phyloP scores from a whole-genome alignment of 331 rosid species.

The Cydonia oblonga region DNA sequence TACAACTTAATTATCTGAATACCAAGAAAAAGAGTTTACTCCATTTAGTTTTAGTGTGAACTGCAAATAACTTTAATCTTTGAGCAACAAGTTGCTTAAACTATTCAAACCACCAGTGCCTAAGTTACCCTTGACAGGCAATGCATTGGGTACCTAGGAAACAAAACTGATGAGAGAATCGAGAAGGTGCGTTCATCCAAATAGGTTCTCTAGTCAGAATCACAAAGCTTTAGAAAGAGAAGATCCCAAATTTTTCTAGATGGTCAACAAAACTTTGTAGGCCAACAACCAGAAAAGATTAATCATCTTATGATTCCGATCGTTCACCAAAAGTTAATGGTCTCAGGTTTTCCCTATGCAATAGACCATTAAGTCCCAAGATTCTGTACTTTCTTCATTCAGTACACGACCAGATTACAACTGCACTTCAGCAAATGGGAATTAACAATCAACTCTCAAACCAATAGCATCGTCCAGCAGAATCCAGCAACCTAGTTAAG shows the following conservation, averaged over 20 bases:
- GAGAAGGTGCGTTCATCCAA: neutral
- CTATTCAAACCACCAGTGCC: neutral
- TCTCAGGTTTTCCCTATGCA: neutral
- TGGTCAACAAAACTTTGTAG: neutral
- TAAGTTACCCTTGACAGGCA: neutral
- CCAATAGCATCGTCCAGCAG: neutral
- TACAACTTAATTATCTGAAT: constrained; percentile 5
- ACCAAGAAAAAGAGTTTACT: neutral
- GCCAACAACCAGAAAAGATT: neutral
- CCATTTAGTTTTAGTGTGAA: neutral
- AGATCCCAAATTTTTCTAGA: neutral
- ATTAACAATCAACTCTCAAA: neutral
- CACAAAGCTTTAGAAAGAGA: neutral
- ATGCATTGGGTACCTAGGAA: neutral
- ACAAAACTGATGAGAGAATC: neutral
- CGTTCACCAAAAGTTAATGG: neutral
- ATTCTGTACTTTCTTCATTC: neutral
- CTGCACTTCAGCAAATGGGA: neutral
- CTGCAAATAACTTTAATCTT: constrained; percentile 8
- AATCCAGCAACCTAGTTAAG: neutral
- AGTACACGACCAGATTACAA: neutral
- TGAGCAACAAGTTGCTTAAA: constrained; percentile 4
- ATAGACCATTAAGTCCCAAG: neutral
- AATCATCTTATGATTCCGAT: neutral
- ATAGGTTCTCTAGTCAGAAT: neutral